These are phyloP conservation scores for Venturia asperata DNA, from an alignment of 2,329 filamentous ascomycete species.

Conservation along the genomic window DNA sequence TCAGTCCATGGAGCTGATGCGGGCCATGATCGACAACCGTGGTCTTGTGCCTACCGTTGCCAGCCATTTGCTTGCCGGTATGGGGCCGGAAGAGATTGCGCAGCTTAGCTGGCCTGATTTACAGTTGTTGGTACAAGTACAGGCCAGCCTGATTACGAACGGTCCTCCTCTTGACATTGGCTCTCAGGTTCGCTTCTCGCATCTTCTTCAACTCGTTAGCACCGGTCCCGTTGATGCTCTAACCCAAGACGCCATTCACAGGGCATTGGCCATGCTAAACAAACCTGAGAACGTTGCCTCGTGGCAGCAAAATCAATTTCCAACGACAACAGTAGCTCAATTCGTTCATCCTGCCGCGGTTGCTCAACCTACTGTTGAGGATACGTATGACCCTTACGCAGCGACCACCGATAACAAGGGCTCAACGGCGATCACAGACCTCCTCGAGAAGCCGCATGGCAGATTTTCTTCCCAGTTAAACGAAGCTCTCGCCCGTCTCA, in stretches of 20 bases:
- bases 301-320: conserved; percentile 52
- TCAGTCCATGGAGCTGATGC: conserved; percentile 52
- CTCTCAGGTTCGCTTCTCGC: conserved; percentile 53
- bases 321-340: conserved; percentile 35
- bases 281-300: conserved; percentile 42
- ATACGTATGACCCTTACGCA: conserved; percentile 85
- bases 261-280: conserved; percentile 49
- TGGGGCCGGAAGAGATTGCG: conserved; percentile 53
- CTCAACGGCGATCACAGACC: conserved; percentile 81
- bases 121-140: conserved; percentile 54
- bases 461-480: conserved; percentile 66
- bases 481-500: conserved; percentile 75
- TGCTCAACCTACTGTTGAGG: conserved; percentile 60
- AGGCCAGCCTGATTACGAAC: conserved; percentile 45
- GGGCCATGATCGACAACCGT: conserved; percentile 60
- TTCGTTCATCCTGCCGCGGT: conserved; percentile 44
- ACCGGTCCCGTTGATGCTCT: conserved; percentile 48
- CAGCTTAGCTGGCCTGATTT: conserved; percentile 48
- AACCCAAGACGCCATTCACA: conserved; percentile 51
- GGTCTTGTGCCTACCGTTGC: conserved; percentile 53
- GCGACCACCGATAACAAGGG: conserved; percentile 88
- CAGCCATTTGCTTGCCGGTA: conserved; percentile 52
- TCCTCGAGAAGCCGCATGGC: conserved; percentile 73
- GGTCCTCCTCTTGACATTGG: conserved; percentile 46
- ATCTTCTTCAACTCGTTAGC: conserved; percentile 51